Conservation (phyloP, 192 early-diverging fungal genomes). For the Mortierella antarctica region DNA sequence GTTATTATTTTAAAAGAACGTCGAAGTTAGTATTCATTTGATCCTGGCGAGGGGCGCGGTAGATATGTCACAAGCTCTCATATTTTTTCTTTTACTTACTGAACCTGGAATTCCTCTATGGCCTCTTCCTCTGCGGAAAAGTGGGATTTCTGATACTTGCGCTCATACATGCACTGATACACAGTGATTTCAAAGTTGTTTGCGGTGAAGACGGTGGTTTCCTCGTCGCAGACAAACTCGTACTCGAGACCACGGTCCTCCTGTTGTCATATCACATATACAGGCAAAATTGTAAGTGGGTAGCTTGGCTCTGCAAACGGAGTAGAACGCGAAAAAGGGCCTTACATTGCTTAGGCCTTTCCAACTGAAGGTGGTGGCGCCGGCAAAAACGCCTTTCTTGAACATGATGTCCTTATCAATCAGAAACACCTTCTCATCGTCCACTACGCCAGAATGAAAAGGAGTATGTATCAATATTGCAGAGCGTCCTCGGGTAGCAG, state of each 20-base stretch:
- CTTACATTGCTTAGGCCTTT: slow-evolving; percentile 51
- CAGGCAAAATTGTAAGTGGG: background rate
- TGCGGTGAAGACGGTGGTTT: slow-evolving; percentile 45
- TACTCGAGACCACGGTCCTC: slow-evolving; percentile 54
- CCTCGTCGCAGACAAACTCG: slow-evolving; percentile 60
- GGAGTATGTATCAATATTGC: background rate
- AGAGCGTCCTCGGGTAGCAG: background rate
- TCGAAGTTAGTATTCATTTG: background rate
- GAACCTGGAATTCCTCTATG: slow-evolving; percentile 59
- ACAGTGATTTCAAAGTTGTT: slow-evolving; percentile 67
- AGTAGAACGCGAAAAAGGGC: background rate
- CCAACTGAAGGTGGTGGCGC: slow-evolving; percentile 62
- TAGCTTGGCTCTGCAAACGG: background rate
- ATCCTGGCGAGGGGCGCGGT: background rate
- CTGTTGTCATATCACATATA: slow-evolving; percentile 16
- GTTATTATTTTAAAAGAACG: background rate
- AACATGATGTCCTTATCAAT: slow-evolving; percentile 70
- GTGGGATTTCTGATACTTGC: slow-evolving; percentile 54
- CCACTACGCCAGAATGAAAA: slow-evolving; percentile 25
- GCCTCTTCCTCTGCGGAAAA: slow-evolving; percentile 64
- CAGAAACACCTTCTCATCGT: slow-evolving; percentile 79
- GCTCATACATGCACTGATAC: slow-evolving; percentile 78
- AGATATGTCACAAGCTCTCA: background rate
- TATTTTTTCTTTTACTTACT: slow-evolving; percentile 19
- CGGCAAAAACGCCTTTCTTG: slow-evolving; percentile 46